Evolutionary conservation across 2,329 filamentous ascomycete species (phyloP), one percentile per base, ranked within the genome.

Genomic region (Venturia aucupariae): DNA sequence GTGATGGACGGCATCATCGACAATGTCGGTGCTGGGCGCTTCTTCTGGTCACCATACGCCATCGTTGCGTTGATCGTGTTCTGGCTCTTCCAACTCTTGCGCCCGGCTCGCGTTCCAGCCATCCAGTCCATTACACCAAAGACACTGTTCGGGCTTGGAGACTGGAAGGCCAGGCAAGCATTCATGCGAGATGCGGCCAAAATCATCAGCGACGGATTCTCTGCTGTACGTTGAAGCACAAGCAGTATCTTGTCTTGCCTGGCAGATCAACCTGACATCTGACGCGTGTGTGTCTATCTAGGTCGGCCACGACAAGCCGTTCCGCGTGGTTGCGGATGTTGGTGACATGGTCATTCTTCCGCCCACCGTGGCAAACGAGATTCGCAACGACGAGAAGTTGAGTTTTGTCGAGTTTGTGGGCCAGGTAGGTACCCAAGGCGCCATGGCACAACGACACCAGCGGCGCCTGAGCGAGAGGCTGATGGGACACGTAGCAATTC

Each of bases 341-440:
- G 51, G 51, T 13, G 51, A 55, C 19, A 55, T 55, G 51, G 51
- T 55, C 51, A 55, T 55, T 55, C 51, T 55, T 27, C 51, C 51
- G 2, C 51, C 51, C 8, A 6, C 24, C n/a, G 19, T 55, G 51
- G 51, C 51, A 11, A 55, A 55, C n/a, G 51, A 27, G 6, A 55
- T 55, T 24, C 51, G 51, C 51, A 55, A 55, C 7, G n/a, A 55
- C 51, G 32, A 55, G 24, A 27, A 55, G 17, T n/a, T 55, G 17
- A 55, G 51, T 55, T 55, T 55, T 27, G 51, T 55, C 32, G 51
- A 55, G 51, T 55, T 55, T 55, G 51, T 55, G 51, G 51, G 51
- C 51, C 51, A 55, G 51, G 51, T 55, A 55, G 27, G 48, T 13
- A 19, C n/a, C n/a, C n/a, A n/a, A n/a, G n/a, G 32, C 32, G 32